Conservation (phyloP, 176 grass and related monocot species). For the Puya raimondii region DNA sequence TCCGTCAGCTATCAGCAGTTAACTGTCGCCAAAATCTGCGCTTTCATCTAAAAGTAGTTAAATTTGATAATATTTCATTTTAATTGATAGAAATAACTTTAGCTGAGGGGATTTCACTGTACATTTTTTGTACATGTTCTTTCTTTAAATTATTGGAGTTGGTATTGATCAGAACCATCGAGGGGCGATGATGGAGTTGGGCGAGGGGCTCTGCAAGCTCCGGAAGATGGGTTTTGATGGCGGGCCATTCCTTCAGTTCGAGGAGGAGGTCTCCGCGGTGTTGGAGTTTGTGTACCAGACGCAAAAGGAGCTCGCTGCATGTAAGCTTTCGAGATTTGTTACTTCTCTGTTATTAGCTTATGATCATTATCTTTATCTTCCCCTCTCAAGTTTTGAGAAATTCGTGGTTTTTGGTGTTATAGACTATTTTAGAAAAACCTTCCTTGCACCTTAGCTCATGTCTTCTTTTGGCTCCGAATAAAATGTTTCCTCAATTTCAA, state of each 20-base stretch:
- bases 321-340: slow-evolving; percentile 17
- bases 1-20: too few relatives aligned
- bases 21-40: too few relatives aligned
- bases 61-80: too few relatives aligned
- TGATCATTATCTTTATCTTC: background rate
- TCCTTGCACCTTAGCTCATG: too few relatives aligned
- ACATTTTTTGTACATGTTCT: too few relatives aligned
- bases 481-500: too few relatives aligned
- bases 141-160: background rate
- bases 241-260: slow-evolving; percentile 40
- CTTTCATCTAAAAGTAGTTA: too few relatives aligned
- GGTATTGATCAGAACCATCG: slow-evolving; percentile 48
- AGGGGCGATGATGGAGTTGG: slow-evolving; percentile 89
- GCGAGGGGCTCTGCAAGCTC: slow-evolving; percentile 86
- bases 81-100: too few relatives aligned
- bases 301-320: slow-evolving; percentile 79
- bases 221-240: slow-evolving; percentile 42
- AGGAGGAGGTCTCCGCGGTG: slow-evolving; percentile 56
- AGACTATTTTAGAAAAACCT: too few relatives aligned
- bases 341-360: background rate
- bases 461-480: too few relatives aligned
- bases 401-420: too few relatives aligned
- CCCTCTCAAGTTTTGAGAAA: background rate
- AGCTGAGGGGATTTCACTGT: too few relatives aligned
- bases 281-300: slow-evolving; percentile 81